Conservation (phyloP, 805 yeast species). For the Huiozyma naganishii region DNA sequence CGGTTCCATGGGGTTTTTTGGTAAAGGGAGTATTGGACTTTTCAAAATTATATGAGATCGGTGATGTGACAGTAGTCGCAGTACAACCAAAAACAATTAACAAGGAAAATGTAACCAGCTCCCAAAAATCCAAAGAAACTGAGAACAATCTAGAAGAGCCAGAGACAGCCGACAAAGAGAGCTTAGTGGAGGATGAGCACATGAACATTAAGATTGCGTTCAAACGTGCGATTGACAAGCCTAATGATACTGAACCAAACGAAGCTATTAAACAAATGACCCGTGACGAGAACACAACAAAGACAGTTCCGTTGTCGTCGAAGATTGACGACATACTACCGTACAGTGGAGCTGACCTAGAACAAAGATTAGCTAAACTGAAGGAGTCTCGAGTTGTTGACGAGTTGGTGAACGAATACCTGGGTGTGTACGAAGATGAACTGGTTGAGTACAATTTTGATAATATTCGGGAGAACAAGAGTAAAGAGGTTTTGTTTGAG, state of each 20-base stretch:
- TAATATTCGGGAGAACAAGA: slow-evolving; percentile 18
- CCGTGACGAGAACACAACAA: neutral
- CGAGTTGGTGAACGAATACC: slow-evolving; percentile 23
- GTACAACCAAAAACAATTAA: too few relatives aligned
- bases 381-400: slow-evolving; percentile 17
- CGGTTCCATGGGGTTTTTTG: neutral
- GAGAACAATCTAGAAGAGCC: neutral
- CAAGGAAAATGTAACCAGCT: too few relatives aligned
- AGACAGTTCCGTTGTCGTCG: neutral
- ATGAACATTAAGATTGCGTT: slow-evolving; percentile 21
- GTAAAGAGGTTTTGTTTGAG: slow-evolving; percentile 12
- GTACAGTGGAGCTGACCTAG: slow-evolving; percentile 10
- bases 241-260: slow-evolving; percentile 2
- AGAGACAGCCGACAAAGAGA: neutral
- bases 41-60: too few relatives aligned
- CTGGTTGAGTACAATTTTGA: slow-evolving; percentile 24
- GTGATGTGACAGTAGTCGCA: too few relatives aligned
- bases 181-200: slow-evolving; percentile 2
- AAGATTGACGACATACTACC: neutral
- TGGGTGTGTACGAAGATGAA: slow-evolving; percentile 26
- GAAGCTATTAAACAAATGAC: neutral
- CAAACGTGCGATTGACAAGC: slow-evolving; percentile 14
- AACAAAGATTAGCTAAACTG: slow-evolving; percentile 7
- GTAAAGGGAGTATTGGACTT: neutral
- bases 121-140: neutral